These are phyloP conservation scores for Cladophialophora carrionii DNA, from an alignment of 2,329 filamentous ascomycete genomes.

Conservation along the genomic window DNA sequence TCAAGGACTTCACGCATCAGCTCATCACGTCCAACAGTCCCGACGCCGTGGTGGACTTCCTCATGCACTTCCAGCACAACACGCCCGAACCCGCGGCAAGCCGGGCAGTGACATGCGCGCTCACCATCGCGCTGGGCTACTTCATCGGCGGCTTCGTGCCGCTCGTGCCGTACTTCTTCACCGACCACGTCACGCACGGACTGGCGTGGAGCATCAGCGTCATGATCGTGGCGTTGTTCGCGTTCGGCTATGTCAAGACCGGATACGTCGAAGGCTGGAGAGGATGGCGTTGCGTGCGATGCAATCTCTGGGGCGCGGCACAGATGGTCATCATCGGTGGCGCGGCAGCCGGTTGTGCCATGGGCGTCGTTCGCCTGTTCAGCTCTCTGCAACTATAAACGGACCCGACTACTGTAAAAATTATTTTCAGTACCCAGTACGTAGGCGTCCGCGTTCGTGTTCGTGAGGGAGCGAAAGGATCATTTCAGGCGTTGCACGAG, in stretches of 20 bases:
- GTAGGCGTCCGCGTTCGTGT: neutral
- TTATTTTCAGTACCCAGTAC: neutral
- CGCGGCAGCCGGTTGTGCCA: constrained; percentile 67
- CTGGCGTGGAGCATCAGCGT: constrained; percentile 56
- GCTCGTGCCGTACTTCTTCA: constrained; percentile 56
- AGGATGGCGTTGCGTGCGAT: constrained; percentile 38
- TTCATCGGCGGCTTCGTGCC: constrained; percentile 52
- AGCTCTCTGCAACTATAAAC: neutral
- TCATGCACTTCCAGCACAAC: constrained; percentile 31
- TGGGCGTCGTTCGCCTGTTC: constrained; percentile 52
- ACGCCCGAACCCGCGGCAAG: constrained; percentile 48
- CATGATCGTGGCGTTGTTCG: constrained; percentile 54
- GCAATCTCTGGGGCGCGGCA: constrained; percentile 52
- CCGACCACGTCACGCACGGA: constrained; percentile 45
- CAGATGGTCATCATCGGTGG: constrained; percentile 69
- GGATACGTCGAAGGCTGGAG: constrained; percentile 50
- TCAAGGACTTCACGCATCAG: constrained; percentile 33
- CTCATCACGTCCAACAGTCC: constrained; percentile 33
- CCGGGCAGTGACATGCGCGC: constrained; percentile 44
- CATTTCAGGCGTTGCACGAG: no score
- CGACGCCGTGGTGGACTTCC: constrained; percentile 28
- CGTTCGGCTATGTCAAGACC: constrained; percentile 58
- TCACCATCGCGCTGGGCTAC: constrained; percentile 44
- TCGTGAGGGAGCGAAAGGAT: neutral
- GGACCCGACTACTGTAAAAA: neutral